phyloP scores from a whole-genome alignment of 2,329 filamentous ascomycete species.

The Monosporascus ibericus region DNA sequence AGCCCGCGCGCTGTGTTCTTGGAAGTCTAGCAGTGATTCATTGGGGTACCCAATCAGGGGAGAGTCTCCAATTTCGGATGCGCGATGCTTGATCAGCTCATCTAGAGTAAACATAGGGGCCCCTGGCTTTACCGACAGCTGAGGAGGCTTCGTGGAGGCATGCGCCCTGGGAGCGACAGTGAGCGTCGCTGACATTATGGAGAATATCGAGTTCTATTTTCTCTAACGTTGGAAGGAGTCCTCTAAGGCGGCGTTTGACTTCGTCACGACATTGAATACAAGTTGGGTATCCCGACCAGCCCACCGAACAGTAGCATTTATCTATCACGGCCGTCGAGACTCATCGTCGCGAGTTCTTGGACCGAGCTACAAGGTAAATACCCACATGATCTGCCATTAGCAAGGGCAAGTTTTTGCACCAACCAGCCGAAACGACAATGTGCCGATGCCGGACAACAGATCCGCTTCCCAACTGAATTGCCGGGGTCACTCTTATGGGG shows the following conservation, averaged over 20 bases:
- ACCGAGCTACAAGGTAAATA: neutral
- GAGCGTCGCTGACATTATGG: neutral
- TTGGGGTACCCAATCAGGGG: slow-evolving; percentile 1
- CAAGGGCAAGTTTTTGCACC: neutral
- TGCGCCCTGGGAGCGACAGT: neutral
- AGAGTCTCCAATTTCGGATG: neutral
- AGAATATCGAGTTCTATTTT: no score
- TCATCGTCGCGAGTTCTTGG: neutral
- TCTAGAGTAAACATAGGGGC: neutral
- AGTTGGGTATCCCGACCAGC: neutral
- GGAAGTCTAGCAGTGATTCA: neutral
- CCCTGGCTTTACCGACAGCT: neutral
- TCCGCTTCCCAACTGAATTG: neutral
- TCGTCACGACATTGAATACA: neutral
- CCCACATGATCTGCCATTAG: neutral
- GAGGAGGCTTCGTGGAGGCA: neutral
- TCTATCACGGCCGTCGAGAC: neutral
- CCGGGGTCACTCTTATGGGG: neutral
- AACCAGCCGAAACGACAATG: neutral
- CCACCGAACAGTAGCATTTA: neutral
- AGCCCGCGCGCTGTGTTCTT: slow-evolving; percentile 1
- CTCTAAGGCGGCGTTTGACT: neutral
- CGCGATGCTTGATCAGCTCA: slow-evolving; percentile 1
- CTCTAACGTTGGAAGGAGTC: neutral
- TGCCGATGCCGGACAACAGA: neutral